Conservation (phyloP, 2,329 filamentous ascomycete genomes). For the Rhytidhysteron rufulum region DNA sequence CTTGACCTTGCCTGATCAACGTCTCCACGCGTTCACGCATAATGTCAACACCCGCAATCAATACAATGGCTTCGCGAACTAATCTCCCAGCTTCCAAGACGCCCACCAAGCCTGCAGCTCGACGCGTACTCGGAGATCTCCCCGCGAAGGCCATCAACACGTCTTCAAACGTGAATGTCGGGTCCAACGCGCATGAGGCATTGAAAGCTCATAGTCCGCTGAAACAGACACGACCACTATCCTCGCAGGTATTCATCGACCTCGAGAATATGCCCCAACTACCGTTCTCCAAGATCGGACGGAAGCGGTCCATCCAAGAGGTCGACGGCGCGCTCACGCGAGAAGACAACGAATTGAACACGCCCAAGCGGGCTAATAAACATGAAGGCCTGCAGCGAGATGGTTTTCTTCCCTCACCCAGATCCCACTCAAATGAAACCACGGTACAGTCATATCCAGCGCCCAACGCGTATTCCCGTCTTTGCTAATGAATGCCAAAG, state of each 20-base stretch:
- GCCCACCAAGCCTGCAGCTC: slow-evolving; percentile 24
- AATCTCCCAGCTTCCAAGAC: slow-evolving; percentile 16
- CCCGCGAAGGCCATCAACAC: slow-evolving; percentile 31
- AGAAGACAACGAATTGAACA: slow-evolving; percentile 19
- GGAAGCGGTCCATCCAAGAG: slow-evolving; percentile 34
- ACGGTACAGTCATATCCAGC: no score
- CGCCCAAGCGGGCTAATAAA: slow-evolving; percentile 23
- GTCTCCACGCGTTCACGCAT: slow-evolving; percentile 8
- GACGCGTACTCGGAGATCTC: slow-evolving; percentile 34
- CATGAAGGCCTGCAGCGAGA: slow-evolving; percentile 12
- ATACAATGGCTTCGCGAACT: slow-evolving; percentile 18
- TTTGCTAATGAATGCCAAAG: no score
- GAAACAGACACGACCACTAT: slow-evolving; percentile 27
- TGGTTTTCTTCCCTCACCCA: slow-evolving; percentile 9
- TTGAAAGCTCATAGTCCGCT: slow-evolving; percentile 28
- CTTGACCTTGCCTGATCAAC: neutral
- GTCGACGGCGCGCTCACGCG: slow-evolving; percentile 22
- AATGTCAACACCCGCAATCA: slow-evolving; percentile 15
- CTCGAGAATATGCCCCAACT: slow-evolving; percentile 26
- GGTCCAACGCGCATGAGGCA: slow-evolving; percentile 16
- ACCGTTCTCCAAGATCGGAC: slow-evolving; percentile 17
- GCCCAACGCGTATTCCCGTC: no score
- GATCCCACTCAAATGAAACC: no score
- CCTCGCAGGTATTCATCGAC: slow-evolving; percentile 16
- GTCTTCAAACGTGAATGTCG: slow-evolving; percentile 19